Base-by-base conservation (phyloP, 495 filamentous ascomycete species). In the Xylaria venustula region DNA sequence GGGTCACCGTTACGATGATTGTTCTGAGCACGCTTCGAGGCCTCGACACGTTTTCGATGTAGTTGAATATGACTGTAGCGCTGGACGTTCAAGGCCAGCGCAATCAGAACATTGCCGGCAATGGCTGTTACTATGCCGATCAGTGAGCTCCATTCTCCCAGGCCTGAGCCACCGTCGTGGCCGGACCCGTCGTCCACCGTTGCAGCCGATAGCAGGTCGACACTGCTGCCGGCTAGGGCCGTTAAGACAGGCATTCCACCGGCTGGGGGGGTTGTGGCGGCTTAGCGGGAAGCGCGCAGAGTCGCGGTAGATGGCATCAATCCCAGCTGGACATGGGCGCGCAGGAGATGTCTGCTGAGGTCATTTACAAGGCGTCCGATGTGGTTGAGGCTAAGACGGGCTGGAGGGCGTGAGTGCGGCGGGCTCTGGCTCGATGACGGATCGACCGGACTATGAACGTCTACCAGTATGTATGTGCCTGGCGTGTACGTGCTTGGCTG, bases 41-140 rank as follows among this genome's bases (percentile, higher is more conserved):
- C 63, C 47, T 72, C 68, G 19, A 67, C 50, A 15, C 69, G 71
- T 48, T 72, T 71, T 32, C 77, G 69, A 51, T 82, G 76, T 51
- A 98, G 82, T 37, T 89, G 83, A 56, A 94, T 90, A 70, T 98
- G 94, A 17, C 93, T 92, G 71, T 97, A 97, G 53, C 95, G 90
- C 72, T 98, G 94, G 47, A 94, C 91, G 64, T 98, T 98, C 58
- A 98, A 89, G 14, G 94, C 94, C 54, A 98, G 82, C 4, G 93
- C 95, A 37, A 98, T 98, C 54, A 98, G 79, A 34, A 97, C 80
- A 71, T 97, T 98, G 34, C 94, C 94, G 48, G 84, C 79, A 69
- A 98, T 92, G 40, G 94, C 93, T 1, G 93, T 93, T 47, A 92
- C 72, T 67, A 98, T 97, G 66, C 94, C 94, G 66, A 98, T 98